Base-by-base conservation (phyloP, 495 filamentous ascomycete species). In the Sporormia fimetaria region DNA sequence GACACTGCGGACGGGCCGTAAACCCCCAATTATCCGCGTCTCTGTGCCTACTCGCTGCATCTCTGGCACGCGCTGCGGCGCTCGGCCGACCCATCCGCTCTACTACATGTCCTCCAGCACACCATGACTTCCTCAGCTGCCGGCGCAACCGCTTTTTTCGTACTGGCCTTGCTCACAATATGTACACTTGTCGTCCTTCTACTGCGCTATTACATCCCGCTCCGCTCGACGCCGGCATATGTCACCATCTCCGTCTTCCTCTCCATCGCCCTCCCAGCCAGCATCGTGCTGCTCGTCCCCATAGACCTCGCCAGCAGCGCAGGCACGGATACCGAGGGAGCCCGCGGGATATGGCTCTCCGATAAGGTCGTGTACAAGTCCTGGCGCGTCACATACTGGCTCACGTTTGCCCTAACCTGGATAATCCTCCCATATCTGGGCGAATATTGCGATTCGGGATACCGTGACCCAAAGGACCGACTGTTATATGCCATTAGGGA, bases 321-420 rank as follows among this genome's bases (percentile, higher is more conserved):
- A 12, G 73, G 76, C 39, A 69, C 68, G 26, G 76, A 86, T 47
- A 78, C 81, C 43, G 70, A 64, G 11, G 73, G 69, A 3, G 71
- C 75, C 16, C 75, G 75, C 47, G 76, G 76, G 18, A 76, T 80
- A 35, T 77, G 74, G 73, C 58, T 78, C 12, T 78, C 83, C 6
- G 68, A 78, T 41, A 64, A 72, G 21, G 67, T 82, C 23, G 63
- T 94, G 29, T 67, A 85, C 47, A 81, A 95, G 4, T 77, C 75
- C 48, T 98, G 90, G 90, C 71, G 88, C 40, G 83, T 96, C 35
- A 76, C 81, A 22, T 98, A 98, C 64, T 98, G 90, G 90, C 66
- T 98, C 30, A 95, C 87, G 17, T 98, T 98, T 57, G 74, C 75
- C 33, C 67, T 98, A 52, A 96, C 90, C 24, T 98, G 90, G 86